These are phyloP conservation scores for Perkinsus olseni DNA, from an alignment of 169 alveolate genomes.

Conservation along the genomic window DNA sequence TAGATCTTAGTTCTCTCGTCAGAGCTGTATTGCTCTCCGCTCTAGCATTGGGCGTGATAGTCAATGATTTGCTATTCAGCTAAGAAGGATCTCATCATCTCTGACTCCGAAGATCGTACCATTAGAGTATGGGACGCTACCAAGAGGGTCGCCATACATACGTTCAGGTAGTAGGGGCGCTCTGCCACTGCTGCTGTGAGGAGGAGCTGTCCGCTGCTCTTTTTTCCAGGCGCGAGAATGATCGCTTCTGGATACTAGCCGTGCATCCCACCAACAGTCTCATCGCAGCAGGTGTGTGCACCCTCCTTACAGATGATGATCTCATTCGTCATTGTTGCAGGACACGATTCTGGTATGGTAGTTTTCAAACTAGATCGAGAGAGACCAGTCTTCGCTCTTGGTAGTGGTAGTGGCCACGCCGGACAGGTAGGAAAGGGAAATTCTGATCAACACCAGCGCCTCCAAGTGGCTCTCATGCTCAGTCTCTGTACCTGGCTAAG, in stretches of 20 bases:
- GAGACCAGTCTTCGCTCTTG: slow-evolving; percentile 41
- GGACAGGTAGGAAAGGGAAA: neutral
- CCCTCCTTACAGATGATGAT: neutral
- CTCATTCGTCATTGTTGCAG: neutral
- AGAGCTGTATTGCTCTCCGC: too few relatives aligned
- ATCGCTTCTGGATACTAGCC: slow-evolving; percentile 75
- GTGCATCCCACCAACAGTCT: neutral
- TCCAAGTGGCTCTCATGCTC: too few relatives aligned
- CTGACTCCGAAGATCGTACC: slow-evolving; percentile 86
- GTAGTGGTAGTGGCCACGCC: neutral
- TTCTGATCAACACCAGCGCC: neutral
- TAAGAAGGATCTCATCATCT: slow-evolving; percentile 68
- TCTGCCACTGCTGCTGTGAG: neutral
- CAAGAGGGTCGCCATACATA: slow-evolving; percentile 71
- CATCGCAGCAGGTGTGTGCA: neutral
- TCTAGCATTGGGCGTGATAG: neutral
- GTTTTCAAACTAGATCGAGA: slow-evolving; percentile 81
- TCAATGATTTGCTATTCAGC: neutral
- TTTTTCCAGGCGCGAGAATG: slow-evolving; percentile 73
- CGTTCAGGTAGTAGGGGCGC: slow-evolving; percentile 34
- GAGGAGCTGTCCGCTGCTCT: neutral
- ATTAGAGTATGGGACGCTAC: slow-evolving; percentile 86
- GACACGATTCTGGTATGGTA: slow-evolving; percentile 59
- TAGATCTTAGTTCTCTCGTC: too few relatives aligned
- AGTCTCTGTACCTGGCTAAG: neutral